Base-by-base conservation (phyloP, 306 rosid species). In the Begonia masoniana region DNA sequence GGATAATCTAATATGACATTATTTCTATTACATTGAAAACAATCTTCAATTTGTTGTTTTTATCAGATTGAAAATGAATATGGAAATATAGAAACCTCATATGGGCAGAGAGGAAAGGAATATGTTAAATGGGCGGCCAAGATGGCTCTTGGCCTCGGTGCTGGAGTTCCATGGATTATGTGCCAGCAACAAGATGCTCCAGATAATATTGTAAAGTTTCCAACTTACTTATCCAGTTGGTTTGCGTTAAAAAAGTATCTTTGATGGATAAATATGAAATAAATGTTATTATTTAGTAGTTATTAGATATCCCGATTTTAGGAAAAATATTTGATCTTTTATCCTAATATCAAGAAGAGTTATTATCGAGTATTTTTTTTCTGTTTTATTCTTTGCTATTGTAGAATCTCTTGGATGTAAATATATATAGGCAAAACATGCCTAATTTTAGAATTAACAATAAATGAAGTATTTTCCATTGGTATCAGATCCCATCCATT, bases 131-230 rank as follows among this genome's bases (percentile, higher is more conserved):
- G 97, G 97, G 94, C 91, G 10, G 94, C 94, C 53, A 63, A 55
- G 67, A 85, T 91, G 97, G 97, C 97, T 78, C 65, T 78, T 67
- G 76, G 73, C 65, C 94, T 91, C 57, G 92, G 75, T 63, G 86
- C 97, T 65, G 94, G 91, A 47, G 97, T 91, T 65, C 97, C 97
- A 43, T 91, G 97, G 97, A 84, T 91, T 77, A 91, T 91, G 97
- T 91, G 97, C 89, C 76, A 6, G 80, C 97, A 91, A 75, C 46
- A 74, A 46, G 97, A 91, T 73, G 95, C 97, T 76, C 97, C 97
- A 50, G 64, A 53, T 46, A 68, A 77, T 54, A 75, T 91, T 21
- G 97, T 91, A 76, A 77, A 61, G 59, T 61, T 70, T 62, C 64
- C 41, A 13, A 62, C 63, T 54, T 4, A n/a, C 48, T 10, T 46